phyloP scores from a whole-genome alignment of 2,329 filamentous ascomycete species.

The Trichophyton schoenleinii region DNA sequence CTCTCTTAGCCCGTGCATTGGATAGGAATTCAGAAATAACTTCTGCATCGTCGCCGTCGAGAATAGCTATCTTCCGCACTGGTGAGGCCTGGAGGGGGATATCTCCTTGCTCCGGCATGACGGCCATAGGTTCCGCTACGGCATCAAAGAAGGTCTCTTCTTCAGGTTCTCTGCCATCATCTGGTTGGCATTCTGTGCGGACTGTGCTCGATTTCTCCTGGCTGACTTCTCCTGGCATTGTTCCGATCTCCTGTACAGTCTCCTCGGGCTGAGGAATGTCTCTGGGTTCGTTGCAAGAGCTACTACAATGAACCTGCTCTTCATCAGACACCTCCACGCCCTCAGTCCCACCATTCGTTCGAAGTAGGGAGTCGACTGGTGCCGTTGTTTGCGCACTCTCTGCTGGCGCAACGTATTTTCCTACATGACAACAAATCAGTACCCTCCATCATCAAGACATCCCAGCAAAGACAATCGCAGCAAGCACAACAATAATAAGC shows the following conservation, averaged over 20 bases:
- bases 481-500: background rate
- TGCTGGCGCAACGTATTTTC: conserved; percentile 3
- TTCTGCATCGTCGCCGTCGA: conserved; percentile 29
- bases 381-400: background rate
- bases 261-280: background rate
- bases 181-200: background rate
- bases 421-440: background rate
- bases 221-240: background rate
- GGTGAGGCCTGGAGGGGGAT: background rate
- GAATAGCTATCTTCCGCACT: conserved; percentile 17
- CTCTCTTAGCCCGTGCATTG: conserved; percentile 30
- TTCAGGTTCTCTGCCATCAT: background rate
- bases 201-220: background rate
- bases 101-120: background rate
- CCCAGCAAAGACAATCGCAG: background rate
- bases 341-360: background rate
- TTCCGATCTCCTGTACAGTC: background rate
- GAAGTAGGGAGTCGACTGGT: background rate
- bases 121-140: background rate
- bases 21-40: conserved; percentile 31
- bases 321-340: background rate
- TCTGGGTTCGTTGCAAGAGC: background rate
- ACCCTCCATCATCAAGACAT: background rate
- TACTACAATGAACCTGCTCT: background rate
- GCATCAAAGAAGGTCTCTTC: background rate